Conservation (phyloP, 345 rosid genomes). For the Salix caprea region DNA sequence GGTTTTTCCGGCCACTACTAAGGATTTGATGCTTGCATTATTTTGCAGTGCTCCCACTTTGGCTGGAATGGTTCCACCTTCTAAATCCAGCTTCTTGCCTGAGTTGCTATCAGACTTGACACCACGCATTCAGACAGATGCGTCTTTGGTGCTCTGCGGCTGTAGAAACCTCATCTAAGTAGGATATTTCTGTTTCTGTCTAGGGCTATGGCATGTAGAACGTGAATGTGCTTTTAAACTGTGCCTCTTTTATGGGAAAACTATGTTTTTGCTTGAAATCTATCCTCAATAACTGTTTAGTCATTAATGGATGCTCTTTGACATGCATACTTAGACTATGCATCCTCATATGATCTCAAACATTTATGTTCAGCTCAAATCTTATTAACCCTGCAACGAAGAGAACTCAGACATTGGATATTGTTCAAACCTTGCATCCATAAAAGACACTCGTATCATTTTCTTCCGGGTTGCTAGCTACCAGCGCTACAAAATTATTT, state of each 20-base stretch:
- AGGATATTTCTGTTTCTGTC: background rate
- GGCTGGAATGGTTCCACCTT: conserved; percentile 97
- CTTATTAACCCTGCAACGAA: too few relatives aligned
- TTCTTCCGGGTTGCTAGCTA: too few relatives aligned
- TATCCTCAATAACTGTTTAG: background rate
- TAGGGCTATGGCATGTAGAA: background rate
- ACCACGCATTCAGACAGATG: background rate
- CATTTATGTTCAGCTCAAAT: background rate
- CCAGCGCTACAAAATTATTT: too few relatives aligned
- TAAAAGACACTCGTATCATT: too few relatives aligned
- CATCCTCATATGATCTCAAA: background rate
- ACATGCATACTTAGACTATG: background rate
- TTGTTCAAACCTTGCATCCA: too few relatives aligned
- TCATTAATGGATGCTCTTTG: background rate
- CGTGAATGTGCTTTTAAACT: background rate
- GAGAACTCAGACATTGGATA: too few relatives aligned
- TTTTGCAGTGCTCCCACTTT: conserved; percentile 77
- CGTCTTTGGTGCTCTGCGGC: background rate
- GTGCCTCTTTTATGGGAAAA: background rate
- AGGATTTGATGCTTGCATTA: conserved; percentile 4
- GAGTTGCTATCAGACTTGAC: background rate
- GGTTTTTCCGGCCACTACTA: background rate
- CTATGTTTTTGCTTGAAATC: background rate
- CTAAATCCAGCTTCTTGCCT: conserved; percentile 26
- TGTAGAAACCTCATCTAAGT: background rate